Percentiles rank a stretch among this genome's conserved stretches.
These are phyloP conservation scores for Cokeromyces recurvatus DNA, from an alignment of 371 early-diverging fungal species.

Conservation along the genomic window DNA sequence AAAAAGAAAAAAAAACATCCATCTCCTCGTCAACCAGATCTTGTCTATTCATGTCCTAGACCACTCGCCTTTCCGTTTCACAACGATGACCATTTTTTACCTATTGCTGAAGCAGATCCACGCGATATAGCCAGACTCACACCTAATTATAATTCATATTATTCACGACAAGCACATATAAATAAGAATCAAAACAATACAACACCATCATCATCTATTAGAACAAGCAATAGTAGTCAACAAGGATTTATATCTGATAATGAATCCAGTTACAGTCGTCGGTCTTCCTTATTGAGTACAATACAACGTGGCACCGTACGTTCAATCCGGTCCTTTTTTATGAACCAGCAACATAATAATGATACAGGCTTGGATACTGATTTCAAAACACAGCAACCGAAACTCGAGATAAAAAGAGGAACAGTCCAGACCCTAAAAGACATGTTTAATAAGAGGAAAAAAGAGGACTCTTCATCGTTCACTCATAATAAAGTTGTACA, in stretches of 20 bases:
- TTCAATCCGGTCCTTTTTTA: constrained; percentile 38
- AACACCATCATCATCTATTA: not conserved
- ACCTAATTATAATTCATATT: too few species aligned
- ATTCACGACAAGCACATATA: too few species aligned
- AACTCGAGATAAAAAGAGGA: constrained; percentile 30
- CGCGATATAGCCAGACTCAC: constrained; percentile 41
- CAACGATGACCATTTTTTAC: constrained; percentile 49
- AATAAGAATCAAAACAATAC: constrained; percentile 4
- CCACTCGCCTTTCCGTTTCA: constrained; percentile 51
- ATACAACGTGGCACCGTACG: constrained; percentile 42
- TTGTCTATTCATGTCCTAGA: constrained; percentile 45
- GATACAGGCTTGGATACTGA: too few species aligned
- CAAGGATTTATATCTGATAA: not conserved
- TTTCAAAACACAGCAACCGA: too few species aligned
- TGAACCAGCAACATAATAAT: too few species aligned
- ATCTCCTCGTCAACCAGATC: constrained; percentile 37
- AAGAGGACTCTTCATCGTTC: too few species aligned
- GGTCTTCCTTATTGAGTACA: constrained; percentile 27
- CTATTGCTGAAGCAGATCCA: constrained; percentile 49
- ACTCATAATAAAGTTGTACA: too few species aligned
- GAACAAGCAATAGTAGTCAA: not conserved
- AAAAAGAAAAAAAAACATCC: constrained; percentile 20
- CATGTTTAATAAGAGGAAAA: constrained; percentile 21
- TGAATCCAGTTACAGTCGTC: constrained; percentile 23
- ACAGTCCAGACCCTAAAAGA: constrained; percentile 34